Evolutionary conservation across 2,329 filamentous ascomycete genomes (phyloP).

Genomic region (Scedosporium dehoogii): DNA sequence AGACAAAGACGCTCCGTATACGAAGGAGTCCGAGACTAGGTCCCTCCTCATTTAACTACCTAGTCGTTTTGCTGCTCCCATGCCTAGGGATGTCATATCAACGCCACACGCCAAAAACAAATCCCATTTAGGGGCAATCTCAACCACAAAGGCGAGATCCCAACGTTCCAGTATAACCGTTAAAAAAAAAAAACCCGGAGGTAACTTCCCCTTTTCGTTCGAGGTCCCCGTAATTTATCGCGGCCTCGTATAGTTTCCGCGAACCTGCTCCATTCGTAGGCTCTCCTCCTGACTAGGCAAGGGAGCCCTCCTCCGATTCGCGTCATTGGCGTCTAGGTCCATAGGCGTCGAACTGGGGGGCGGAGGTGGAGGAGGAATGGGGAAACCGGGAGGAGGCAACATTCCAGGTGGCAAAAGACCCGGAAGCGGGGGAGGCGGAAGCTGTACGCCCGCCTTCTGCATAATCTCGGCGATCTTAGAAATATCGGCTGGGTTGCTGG

Average conservation of each 20-base stretch:
- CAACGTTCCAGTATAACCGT: too few species aligned
- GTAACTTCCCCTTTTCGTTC: background rate
- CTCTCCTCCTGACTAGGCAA: constrained; percentile 79
- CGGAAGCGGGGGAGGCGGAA: constrained; percentile 43
- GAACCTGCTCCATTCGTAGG: constrained; percentile 64
- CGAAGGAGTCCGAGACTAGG: too few species aligned
- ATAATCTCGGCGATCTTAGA: constrained; percentile 54
- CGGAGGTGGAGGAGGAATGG: constrained; percentile 27
- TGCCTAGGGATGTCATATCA: background rate
- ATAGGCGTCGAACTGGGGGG: constrained; percentile 19
- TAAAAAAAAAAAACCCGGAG: too few species aligned
- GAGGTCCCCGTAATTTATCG: constrained; percentile 23
- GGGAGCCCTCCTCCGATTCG: constrained; percentile 48
- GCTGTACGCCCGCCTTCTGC: constrained; percentile 53
- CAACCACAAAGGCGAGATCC: too few species aligned
- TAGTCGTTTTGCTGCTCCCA: background rate
- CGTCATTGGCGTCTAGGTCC: constrained; percentile 20
- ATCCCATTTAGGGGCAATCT: background rate
- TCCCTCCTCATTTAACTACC: too few species aligned
- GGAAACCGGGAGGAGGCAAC: constrained; percentile 31
- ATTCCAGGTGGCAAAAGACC: constrained; percentile 35
- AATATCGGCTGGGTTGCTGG: constrained; percentile 50
- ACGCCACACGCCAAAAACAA: background rate
- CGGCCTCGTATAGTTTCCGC: constrained; percentile 48
- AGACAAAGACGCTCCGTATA: too few species aligned